A percentile compares a stretch with the other conserved stretches of the same genome.
phyloP scores from a whole-genome alignment of 805 yeast species.

The Torulaspora microellipsoides region DNA sequence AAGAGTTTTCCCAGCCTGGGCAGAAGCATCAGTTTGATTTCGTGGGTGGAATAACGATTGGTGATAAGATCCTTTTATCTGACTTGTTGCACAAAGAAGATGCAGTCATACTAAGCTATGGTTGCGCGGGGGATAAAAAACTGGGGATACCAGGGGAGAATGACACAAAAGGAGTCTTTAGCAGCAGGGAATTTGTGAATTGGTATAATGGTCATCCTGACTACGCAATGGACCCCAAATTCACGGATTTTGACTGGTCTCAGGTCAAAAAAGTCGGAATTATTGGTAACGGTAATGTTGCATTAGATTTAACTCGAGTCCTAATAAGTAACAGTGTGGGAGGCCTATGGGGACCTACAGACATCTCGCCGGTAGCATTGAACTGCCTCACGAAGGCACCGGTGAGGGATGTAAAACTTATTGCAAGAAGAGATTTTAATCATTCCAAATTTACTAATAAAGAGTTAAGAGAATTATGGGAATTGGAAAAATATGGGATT shows the following conservation, averaged over 20 bases:
- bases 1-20: slow-evolving; percentile 23
- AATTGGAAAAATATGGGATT: slow-evolving; percentile 50
- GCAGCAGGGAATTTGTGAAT: slow-evolving; percentile 83
- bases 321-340: slow-evolving; percentile 50
- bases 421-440: slow-evolving; percentile 80
- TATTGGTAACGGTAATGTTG: slow-evolving; percentile 97
- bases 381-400: slow-evolving; percentile 45
- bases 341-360: slow-evolving; percentile 61
- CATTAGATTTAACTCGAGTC: slow-evolving; percentile 83
- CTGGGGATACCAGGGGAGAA: slow-evolving; percentile 56
- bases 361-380: slow-evolving; percentile 62
- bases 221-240: slow-evolving; percentile 28
- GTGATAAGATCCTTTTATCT: slow-evolving; percentile 51
- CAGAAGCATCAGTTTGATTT: slow-evolving; percentile 44
- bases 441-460: slow-evolving; percentile 90
- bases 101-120: slow-evolving; percentile 76
- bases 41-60: slow-evolving; percentile 69
- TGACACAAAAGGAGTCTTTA: slow-evolving; percentile 56
- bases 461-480: slow-evolving; percentile 81
- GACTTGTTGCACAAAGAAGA: slow-evolving; percentile 56
- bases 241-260: slow-evolving; percentile 53
- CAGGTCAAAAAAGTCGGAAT: slow-evolving; percentile 63
- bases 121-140: slow-evolving; percentile 58
- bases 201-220: slow-evolving; percentile 95
- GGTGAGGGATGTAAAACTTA: slow-evolving; percentile 63